A percentile compares a stretch with the other conserved stretches of the same genome.
Conservation (phyloP, 768 basidiomycete species). For the Xerocomellus intermedius region DNA sequence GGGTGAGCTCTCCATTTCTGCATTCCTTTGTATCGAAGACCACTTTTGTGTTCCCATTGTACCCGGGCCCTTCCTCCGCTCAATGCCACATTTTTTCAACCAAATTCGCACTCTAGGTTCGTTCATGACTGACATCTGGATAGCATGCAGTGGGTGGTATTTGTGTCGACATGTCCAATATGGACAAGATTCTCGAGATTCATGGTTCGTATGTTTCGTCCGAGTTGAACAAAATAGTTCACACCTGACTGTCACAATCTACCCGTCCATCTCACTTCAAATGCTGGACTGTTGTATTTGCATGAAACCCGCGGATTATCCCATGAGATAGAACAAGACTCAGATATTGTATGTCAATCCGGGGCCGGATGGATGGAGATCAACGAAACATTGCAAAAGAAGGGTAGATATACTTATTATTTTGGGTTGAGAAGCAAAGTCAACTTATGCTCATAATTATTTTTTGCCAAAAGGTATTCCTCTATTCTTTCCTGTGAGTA, state of each 20-base stretch:
- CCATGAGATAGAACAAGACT: constrained; percentile 52
- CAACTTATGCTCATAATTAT: neutral
- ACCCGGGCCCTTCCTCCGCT: too few species aligned
- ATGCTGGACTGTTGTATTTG: neutral
- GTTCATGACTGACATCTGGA: neutral
- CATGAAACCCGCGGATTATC: neutral
- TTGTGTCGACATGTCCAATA: constrained; percentile 73
- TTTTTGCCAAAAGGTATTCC: constrained; percentile 52
- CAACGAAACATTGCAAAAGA: constrained; percentile 62
- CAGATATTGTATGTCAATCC: constrained; percentile 73
- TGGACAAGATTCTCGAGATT: constrained; percentile 77
- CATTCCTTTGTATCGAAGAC: neutral
- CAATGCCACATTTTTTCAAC: neutral
- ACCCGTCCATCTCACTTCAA: neutral
- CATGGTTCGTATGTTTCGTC: constrained; percentile 46
- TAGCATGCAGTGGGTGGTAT: constrained; percentile 54
- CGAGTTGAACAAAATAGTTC: neutral
- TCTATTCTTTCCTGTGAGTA: constrained; percentile 76
- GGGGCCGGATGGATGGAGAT: constrained; percentile 71
- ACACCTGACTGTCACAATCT: neutral
- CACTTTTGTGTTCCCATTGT: neutral
- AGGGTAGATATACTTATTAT: constrained; percentile 38
- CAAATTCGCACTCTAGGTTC: neutral
- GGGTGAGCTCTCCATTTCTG: constrained; percentile 40
- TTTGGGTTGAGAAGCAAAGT: neutral